Conservation (phyloP, 768 basidiomycete species). For the Leccinum fibrillosum region DNA sequence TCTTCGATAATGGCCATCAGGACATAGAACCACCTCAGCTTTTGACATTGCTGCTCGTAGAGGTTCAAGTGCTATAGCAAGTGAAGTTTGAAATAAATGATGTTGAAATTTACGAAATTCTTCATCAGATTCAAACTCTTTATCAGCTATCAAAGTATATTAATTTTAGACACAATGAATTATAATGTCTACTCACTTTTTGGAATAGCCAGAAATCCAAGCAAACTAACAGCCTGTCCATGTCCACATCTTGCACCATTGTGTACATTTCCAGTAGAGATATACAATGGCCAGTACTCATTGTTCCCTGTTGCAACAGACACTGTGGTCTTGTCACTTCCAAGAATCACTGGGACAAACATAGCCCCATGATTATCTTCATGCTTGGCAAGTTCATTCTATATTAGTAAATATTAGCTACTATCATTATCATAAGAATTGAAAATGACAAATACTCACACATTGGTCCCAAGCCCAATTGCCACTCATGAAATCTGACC, state of each 20-base stretch:
- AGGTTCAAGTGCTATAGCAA: neutral
- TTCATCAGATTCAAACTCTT: neutral
- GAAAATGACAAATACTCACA: neutral
- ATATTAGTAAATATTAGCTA: no score
- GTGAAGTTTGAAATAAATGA: neutral
- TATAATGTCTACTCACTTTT: neutral
- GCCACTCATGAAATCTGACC: neutral
- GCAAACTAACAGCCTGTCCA: neutral
- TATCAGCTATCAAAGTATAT: neutral
- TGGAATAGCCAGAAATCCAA: neutral
- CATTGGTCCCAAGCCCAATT: neutral
- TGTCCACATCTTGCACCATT: neutral
- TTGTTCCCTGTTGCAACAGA: no score
- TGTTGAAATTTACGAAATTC: neutral
- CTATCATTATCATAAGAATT: no score
- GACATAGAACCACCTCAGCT: neutral
- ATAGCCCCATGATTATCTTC: neutral
- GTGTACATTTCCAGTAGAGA: neutral
- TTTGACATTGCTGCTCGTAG: no score
- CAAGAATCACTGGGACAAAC: no score
- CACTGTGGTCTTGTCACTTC: no score
- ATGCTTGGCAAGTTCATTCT: neutral
- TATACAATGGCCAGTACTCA: no score
- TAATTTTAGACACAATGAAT: no score
- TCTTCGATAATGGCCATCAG: neutral